Evolutionary conservation across 495 filamentous ascomycete species (phyloP).

Genomic region (Tuber melanosporum): DNA sequence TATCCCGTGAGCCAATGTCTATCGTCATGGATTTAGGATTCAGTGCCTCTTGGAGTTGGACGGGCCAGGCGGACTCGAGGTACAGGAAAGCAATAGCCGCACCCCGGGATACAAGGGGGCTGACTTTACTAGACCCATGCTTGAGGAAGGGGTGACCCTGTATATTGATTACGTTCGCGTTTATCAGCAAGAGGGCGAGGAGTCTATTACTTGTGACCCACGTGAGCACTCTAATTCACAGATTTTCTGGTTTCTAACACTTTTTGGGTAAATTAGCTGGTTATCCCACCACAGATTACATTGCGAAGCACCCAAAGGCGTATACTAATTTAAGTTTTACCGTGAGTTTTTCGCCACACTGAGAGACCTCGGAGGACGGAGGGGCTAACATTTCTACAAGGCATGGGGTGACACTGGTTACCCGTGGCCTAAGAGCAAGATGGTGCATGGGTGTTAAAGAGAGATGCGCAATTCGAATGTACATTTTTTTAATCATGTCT

Average conservation of each 20-base stretch:
- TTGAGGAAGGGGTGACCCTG: conserved; percentile 53
- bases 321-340: conserved; percentile 65
- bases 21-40: conserved; percentile 70
- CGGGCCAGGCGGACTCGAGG: conserved; percentile 53
- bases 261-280: conserved; percentile 43
- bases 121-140: conserved; percentile 21
- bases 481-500: not conserved
- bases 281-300: conserved; percentile 65
- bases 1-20: conserved; percentile 42
- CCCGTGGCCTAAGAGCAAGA: conserved; percentile 49
- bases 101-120: conserved; percentile 42
- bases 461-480: not conserved
- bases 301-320: conserved; percentile 55
- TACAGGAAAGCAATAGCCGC: not conserved
- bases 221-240: conserved; percentile 20
- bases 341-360: conserved; percentile 13
- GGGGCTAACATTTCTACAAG: conserved; percentile 12
- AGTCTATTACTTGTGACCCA: conserved; percentile 65
- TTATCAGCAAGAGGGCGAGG: conserved; percentile 58
- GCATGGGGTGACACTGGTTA: conserved; percentile 50
- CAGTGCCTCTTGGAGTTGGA: conserved; percentile 58
- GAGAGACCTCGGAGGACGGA: not conserved
- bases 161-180: conserved; percentile 70
- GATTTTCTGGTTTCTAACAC: not conserved
- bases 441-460: conserved; percentile 47